Evolutionary conservation across 2,329 filamentous ascomycete genomes (phyloP).

Genomic region (Fusarium sp.): DNA sequence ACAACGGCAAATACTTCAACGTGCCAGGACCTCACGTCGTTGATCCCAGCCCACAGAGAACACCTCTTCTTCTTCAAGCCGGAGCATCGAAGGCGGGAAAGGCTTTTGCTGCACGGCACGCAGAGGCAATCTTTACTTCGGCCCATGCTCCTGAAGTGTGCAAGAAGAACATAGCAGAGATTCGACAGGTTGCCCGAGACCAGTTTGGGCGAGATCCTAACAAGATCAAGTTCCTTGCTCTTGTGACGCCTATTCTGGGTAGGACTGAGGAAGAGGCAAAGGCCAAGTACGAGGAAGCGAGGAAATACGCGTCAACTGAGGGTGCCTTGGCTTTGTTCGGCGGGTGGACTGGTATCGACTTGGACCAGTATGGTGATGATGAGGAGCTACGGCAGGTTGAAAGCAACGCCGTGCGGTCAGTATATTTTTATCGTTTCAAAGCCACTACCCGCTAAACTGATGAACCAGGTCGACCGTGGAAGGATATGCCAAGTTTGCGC

Average conservation of each 20-base stretch:
- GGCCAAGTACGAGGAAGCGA: constrained; percentile 70
- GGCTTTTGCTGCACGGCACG: constrained; percentile 74
- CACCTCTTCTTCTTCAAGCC: constrained; percentile 75
- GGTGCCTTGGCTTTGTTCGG: constrained; percentile 77
- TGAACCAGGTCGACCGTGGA: constrained; percentile 62
- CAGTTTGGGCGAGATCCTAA: constrained; percentile 66
- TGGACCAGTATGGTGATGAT: constrained; percentile 70
- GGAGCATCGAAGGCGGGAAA: constrained; percentile 75
- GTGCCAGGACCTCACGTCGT: constrained; percentile 74
- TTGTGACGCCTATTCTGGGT: constrained; percentile 73
- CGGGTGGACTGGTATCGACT: constrained; percentile 74
- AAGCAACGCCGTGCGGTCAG: constrained; percentile 67
- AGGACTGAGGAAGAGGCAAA: constrained; percentile 73
- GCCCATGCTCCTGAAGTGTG: constrained; percentile 72
- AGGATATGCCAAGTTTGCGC: constrained; percentile 65
- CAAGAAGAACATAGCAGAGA: constrained; percentile 70
- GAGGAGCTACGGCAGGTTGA: constrained; percentile 72
- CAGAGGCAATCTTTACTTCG: constrained; percentile 76
- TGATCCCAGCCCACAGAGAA: constrained; percentile 74
- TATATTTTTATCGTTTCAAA: background rate
- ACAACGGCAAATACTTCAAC: constrained; percentile 70
- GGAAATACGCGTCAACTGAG: constrained; percentile 67
- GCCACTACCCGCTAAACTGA: background rate
- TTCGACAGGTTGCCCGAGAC: constrained; percentile 65
- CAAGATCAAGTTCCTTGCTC: constrained; percentile 74